Evolutionary conservation across 192 early-diverging fungal genomes (phyloP), one percentile per base, ranked within the genome.

Genomic region (Lobosporangium transversale): DNA sequence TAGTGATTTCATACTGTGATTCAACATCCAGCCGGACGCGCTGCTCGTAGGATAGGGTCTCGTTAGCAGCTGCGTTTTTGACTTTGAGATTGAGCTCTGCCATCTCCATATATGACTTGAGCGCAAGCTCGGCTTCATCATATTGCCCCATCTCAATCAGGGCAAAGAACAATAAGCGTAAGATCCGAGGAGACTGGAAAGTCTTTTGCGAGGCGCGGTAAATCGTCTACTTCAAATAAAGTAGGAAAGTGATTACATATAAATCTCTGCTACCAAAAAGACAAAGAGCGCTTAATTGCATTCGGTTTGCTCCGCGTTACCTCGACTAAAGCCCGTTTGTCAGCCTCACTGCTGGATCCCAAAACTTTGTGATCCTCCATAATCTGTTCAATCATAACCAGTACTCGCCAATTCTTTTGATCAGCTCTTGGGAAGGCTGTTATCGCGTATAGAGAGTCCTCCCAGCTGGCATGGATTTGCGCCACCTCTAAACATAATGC

Each of bases 71-170:
- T 24, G 73, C 50, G 26, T 42, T 48, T 55, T 85, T 81, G 26
- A 53, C 61, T 23, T 68, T 65, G 40, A 55, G 36, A n/a, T 79
- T 59, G 26, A 65, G 55, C 54, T 78, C 84, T 20, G 84, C 83
- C 69, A 91, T 67, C 36, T 81, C 63, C 51, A 85, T 58, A 63
- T 94, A 94, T 1, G 90, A 81, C 30, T 78, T 66, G 5, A 94
- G 57, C 23, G 88, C 91, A 58, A 89, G 68, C n/a, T 87, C 82
- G 0, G 91, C 92, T 78, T 94, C 92, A 50, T 90, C 87, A 69
- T 88, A 92, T 56, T 92, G 89, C 40, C 92, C 92, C 7, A 87
- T 66, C 23, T 65, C 62, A 8, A 87, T 64, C n/a, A 92, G 81
- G 0, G 86, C 73, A 37, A 81, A 71, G 56, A 90, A 81, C 9